phyloP scores from a whole-genome alignment of 2,329 filamentous ascomycete species.

The Fonsecaea pugnacius region DNA sequence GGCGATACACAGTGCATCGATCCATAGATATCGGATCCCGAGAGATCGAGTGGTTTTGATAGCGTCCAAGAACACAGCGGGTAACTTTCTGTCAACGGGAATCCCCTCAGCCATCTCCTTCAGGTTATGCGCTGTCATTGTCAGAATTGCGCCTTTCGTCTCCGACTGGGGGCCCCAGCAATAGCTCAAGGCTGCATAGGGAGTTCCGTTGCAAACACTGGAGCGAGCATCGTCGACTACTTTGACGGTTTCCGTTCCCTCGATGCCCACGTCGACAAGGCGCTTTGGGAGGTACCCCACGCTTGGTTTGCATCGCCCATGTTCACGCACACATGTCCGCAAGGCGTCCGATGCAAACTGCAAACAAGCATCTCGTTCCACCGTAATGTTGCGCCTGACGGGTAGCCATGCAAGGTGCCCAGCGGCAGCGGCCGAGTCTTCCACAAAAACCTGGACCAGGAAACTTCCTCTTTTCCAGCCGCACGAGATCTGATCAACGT shows the following conservation, averaged over 20 bases:
- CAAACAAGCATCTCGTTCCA: neutral
- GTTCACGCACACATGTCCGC: neutral
- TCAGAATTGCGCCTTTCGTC: neutral
- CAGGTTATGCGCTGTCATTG: neutral
- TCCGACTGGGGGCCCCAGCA: neutral
- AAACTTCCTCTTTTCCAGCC: neutral
- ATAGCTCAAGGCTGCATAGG: neutral
- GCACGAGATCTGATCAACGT: neutral
- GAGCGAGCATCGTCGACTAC: neutral
- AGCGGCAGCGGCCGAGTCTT: neutral
- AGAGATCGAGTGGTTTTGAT: neutral
- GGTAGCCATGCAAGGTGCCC: neutral
- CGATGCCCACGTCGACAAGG: neutral
- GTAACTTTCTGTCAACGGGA: neutral
- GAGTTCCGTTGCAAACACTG: neutral
- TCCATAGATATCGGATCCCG: neutral
- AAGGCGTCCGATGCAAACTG: neutral
- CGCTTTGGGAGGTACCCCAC: neutral
- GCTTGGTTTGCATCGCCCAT: neutral
- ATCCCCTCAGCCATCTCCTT: neutral
- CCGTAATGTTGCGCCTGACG: neutral
- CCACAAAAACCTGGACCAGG: neutral
- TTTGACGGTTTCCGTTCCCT: neutral
- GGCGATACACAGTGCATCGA: neutral
- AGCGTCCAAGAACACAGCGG: neutral